These are phyloP conservation scores for Rhodotorula babjevae DNA, from an alignment of 768 basidiomycete genomes.

Conservation along the genomic window DNA sequence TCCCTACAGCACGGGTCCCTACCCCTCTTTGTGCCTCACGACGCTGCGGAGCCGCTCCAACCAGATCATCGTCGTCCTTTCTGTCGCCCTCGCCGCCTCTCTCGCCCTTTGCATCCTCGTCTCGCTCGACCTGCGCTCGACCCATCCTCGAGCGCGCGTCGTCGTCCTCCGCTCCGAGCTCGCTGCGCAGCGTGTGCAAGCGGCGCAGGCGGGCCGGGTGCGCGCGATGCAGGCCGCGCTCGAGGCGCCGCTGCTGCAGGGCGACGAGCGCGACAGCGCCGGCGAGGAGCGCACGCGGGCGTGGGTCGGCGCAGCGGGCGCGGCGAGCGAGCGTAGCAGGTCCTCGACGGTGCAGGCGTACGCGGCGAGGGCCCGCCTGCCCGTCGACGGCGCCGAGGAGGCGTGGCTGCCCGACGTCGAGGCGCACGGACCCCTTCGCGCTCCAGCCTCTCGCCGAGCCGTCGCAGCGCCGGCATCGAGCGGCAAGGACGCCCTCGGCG, in stretches of 20 bases:
- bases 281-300: neutral
- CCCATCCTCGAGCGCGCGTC: neutral
- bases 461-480: no score
- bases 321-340: neutral
- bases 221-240: neutral
- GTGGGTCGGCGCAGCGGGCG: neutral
- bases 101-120: conserved; percentile 10
- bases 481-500: neutral
- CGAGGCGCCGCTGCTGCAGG: neutral
- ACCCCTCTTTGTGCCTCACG: neutral
- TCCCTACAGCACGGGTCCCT: neutral
- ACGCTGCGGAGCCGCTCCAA: no score
- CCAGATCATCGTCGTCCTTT: neutral
- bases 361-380: neutral
- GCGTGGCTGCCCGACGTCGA: no score
- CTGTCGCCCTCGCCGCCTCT: neutral
- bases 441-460: no score
- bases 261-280: no score
- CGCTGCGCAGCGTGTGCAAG: neutral
- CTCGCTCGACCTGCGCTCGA: neutral
- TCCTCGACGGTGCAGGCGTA: neutral
- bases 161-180: neutral
- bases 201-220: neutral
- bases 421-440: no score
- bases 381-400: neutral